Conservation (phyloP, 805 yeast genomes). For the Ogataea naganishii region DNA sequence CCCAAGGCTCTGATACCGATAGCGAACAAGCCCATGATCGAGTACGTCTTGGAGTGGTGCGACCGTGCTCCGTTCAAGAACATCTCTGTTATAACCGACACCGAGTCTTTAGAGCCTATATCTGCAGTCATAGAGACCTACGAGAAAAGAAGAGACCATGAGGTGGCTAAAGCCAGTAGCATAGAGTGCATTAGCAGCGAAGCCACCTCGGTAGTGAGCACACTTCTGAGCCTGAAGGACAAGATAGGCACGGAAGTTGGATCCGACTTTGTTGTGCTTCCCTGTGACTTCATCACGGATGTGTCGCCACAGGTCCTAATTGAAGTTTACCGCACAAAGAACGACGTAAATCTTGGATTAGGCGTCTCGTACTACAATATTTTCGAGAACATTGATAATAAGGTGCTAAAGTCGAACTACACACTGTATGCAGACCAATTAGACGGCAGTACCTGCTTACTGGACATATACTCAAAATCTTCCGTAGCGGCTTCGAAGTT, state of each 20-base stretch:
- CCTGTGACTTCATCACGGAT: slow-evolving; percentile 92
- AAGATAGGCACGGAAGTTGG: slow-evolving; percentile 17
- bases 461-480: slow-evolving; percentile 66
- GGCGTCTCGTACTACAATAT: slow-evolving; percentile 68
- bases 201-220: slow-evolving; percentile 53
- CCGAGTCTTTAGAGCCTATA: slow-evolving; percentile 38
- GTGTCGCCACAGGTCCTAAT: slow-evolving; percentile 83
- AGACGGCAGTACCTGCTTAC: slow-evolving; percentile 36
- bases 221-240: slow-evolving; percentile 41
- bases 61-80: slow-evolving; percentile 71
- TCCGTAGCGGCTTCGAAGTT: slow-evolving; percentile 65
- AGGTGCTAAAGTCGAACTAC: slow-evolving; percentile 57
- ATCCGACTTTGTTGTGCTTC: slow-evolving; percentile 71
- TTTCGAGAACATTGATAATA: slow-evolving; percentile 73
- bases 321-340: slow-evolving; percentile 72
- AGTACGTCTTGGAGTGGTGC: slow-evolving; percentile 89
- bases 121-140: slow-evolving; percentile 40
- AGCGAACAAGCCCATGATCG: slow-evolving; percentile 83
- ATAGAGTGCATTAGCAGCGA: slow-evolving; percentile 35
- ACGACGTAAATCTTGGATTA: slow-evolving; percentile 61
- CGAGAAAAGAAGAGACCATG: slow-evolving; percentile 28
- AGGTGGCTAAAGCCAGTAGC: slow-evolving; percentile 22
- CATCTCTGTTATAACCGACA: slow-evolving; percentile 50
- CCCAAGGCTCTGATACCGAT: slow-evolving; percentile 85
- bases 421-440: slow-evolving; percentile 50